phyloP scores from a whole-genome alignment of 176 grass and related monocot species.

The Eragrostis nindensis region DNA sequence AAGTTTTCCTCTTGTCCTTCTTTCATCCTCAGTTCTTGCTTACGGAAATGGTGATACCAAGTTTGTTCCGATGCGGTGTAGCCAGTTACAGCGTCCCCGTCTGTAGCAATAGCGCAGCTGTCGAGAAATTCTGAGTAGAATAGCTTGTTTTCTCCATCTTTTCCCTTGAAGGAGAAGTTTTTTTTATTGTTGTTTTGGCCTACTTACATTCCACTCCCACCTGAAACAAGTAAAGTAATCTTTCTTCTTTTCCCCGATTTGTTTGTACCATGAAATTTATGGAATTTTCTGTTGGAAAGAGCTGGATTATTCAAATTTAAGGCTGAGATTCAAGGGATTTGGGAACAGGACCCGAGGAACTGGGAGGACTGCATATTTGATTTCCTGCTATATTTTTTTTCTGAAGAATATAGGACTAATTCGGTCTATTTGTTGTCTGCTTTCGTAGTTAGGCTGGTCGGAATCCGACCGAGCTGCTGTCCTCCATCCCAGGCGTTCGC shows the following conservation, averaged over 20 bases:
- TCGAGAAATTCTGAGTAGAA: not conserved
- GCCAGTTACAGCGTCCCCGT: not conserved
- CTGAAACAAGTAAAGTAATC: not conserved
- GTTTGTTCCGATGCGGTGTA: not conserved
- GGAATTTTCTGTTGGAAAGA: not conserved
- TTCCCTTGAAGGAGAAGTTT: not conserved
- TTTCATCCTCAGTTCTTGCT: not conserved
- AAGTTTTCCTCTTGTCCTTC: not conserved
- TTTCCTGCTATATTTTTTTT: not conserved
- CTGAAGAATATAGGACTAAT: not conserved
- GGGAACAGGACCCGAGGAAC: not conserved
- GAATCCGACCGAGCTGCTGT: slow-evolving; percentile 29
- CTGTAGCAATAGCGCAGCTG: not conserved
- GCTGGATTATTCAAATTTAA: not conserved
- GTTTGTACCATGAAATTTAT: not conserved
- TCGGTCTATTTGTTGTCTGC: not conserved
- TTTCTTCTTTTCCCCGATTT: not conserved
- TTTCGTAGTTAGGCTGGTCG: slow-evolving; percentile 51
- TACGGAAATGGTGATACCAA: not conserved
- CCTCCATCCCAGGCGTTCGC: slow-evolving; percentile 42
- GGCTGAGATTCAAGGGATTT: not conserved
- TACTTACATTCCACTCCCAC: not conserved
- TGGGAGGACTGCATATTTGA: not conserved
- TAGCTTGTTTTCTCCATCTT: not conserved
- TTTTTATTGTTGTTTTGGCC: too few relatives aligned